Conservation (phyloP, 257 asterid genomes). For the Solanum tarapatanum region DNA sequence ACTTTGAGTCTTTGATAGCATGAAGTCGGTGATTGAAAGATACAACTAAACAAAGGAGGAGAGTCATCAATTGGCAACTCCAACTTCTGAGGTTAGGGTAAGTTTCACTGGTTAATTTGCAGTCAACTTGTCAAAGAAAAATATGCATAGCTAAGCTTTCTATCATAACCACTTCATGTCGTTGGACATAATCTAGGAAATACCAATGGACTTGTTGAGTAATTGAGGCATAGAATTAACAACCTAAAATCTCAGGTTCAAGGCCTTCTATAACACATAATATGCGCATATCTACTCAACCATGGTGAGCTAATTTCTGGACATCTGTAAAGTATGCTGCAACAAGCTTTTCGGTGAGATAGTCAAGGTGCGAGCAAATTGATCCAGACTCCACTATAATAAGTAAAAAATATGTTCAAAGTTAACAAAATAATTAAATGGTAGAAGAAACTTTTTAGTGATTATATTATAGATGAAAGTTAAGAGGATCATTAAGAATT, state of each 20-base stretch:
- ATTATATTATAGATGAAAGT: not conserved
- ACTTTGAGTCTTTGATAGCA: slow-evolving; percentile 20
- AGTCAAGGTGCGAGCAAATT: not conserved
- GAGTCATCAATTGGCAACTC: slow-evolving; percentile 40
- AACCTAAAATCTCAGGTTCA: not conserved
- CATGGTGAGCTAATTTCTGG: not conserved
- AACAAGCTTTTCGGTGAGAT: not conserved
- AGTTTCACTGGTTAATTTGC: not conserved
- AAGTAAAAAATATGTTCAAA: not conserved
- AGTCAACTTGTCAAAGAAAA: not conserved
- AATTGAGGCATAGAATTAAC: not conserved
- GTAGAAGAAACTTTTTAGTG: not conserved
- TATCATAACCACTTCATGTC: not conserved
- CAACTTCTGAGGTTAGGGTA: slow-evolving; percentile 64
- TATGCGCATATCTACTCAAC: not conserved
- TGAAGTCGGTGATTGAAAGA: slow-evolving; percentile 57
- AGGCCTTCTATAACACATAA: not conserved
- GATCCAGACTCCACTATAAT: not conserved
- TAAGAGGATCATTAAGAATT: not conserved
- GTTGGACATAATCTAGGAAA: not conserved
- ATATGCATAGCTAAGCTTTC: not conserved
- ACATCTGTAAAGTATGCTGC: not conserved
- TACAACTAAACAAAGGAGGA: slow-evolving; percentile 45
- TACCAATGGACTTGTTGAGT: not conserved
- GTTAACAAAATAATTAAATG: not conserved